phyloP scores from a whole-genome alignment of 2,329 filamentous ascomycete genomes.

The Botrytis hyacinthi region DNA sequence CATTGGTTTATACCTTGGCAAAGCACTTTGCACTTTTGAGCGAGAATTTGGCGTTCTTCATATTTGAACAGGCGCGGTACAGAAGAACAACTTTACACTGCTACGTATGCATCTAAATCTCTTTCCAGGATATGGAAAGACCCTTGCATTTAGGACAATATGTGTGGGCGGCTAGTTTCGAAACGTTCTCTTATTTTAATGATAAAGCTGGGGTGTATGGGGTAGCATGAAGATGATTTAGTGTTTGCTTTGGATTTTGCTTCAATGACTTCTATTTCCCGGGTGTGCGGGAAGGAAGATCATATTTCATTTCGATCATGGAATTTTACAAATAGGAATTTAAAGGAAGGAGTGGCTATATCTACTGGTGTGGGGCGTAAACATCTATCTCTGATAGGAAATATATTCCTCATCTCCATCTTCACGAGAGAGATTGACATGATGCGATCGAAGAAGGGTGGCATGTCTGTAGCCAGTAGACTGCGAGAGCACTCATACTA shows the following conservation, averaged over 20 bases:
- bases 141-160: conserved; percentile 23
- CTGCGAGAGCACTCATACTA: conserved; percentile 22
- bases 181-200: conserved; percentile 23
- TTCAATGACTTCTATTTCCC: conserved; percentile 20
- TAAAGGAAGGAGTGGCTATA: conserved; percentile 19
- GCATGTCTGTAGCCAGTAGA: conserved; percentile 21
- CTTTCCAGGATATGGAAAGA: conserved; percentile 23
- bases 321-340: conserved; percentile 10
- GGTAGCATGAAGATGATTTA: conserved; percentile 21
- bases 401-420: conserved; percentile 12
- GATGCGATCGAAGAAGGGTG: conserved; percentile 5
- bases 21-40: conserved; percentile 29
- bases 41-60: conserved; percentile 28
- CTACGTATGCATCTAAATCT: conserved; percentile 29
- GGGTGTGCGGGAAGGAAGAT: conserved; percentile 20
- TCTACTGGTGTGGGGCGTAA: conserved; percentile 19
- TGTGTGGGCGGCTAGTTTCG: conserved; percentile 15
- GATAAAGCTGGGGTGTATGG: conserved; percentile 20
- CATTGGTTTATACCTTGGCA: conserved; percentile 22
- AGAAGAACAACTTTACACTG: conserved; percentile 17
- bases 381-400: conserved; percentile 14
- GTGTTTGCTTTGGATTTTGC: conserved; percentile 21
- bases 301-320: conserved; percentile 21
- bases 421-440: neutral
- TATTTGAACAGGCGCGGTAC: conserved; percentile 17